Conservation (phyloP, 306 rosid genomes). For the Quercus parvula region DNA sequence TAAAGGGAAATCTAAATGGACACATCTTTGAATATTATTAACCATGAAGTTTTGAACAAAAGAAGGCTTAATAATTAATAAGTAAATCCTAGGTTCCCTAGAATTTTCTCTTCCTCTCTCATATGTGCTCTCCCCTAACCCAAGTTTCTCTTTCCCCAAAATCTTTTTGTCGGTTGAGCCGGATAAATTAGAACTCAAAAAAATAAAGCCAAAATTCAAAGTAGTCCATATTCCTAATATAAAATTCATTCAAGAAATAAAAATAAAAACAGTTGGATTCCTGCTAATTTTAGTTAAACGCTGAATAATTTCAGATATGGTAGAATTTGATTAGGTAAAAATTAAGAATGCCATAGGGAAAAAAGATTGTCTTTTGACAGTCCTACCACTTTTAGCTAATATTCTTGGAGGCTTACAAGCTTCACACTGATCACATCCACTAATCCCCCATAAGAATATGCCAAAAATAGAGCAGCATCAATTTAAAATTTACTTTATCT, state of each 20-base stretch:
- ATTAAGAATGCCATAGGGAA: not conserved
- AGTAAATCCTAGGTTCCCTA: too few species aligned
- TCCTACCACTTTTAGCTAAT: not conserved
- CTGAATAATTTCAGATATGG: not conserved
- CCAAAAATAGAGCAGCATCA: constrained; percentile 40
- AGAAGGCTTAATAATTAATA: too few species aligned
- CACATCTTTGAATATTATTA: too few species aligned
- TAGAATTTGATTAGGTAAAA: not conserved
- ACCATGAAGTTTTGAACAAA: too few species aligned
- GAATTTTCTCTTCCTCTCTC: too few species aligned
- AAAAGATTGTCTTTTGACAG: not conserved
- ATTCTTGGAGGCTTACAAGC: not conserved
- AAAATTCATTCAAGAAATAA: not conserved
- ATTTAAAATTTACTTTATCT: constrained; percentile 49
- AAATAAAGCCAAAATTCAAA: not conserved
- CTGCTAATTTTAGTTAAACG: not conserved
- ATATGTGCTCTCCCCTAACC: too few species aligned
- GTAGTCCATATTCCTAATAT: not conserved
- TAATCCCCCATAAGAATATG: constrained; percentile 25
- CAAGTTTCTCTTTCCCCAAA: too few species aligned
- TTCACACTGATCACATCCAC: constrained; percentile 29
- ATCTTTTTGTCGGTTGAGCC: too few species aligned
- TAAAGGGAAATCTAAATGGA: too few species aligned
- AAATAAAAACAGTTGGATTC: not conserved
- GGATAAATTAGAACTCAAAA: too few species aligned